phyloP scores from a whole-genome alignment of 2,329 filamentous ascomycete species.

The Pseudocercospora vitis region DNA sequence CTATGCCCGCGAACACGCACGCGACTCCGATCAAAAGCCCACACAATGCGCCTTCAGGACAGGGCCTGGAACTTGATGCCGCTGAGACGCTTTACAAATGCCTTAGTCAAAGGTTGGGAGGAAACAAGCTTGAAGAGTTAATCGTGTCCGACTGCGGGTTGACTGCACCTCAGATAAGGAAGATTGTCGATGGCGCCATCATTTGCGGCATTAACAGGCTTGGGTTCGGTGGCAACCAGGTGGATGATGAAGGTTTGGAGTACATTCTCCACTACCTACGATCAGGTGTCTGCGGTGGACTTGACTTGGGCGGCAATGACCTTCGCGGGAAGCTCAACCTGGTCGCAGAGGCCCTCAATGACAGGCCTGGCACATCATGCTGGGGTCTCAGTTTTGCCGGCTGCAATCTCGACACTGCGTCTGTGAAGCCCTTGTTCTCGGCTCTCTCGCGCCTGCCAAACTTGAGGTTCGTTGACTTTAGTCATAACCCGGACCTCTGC shows the following conservation, averaged over 20 bases:
- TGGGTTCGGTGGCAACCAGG: constrained; percentile 77
- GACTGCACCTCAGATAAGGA: constrained; percentile 67
- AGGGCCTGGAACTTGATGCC: constrained; percentile 48
- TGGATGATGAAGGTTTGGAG: constrained; percentile 70
- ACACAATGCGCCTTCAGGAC: constrained; percentile 32
- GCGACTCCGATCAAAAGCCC: constrained; percentile 26
- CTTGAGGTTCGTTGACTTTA: constrained; percentile 88
- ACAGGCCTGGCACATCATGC: constrained; percentile 53
- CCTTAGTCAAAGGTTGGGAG: constrained; percentile 73
- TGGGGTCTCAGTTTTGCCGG: constrained; percentile 84
- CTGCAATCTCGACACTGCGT: constrained; percentile 73
- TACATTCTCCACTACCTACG: constrained; percentile 76
- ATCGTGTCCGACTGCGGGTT: constrained; percentile 79
- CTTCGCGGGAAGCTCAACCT: constrained; percentile 49
- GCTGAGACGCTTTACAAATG: constrained; percentile 71
- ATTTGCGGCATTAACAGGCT: constrained; percentile 75
- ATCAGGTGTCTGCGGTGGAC: constrained; percentile 75
- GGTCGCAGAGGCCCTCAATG: constrained; percentile 53
- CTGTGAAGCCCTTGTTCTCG: constrained; percentile 73
- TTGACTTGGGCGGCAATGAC: constrained; percentile 87
- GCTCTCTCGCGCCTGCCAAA: constrained; percentile 67
- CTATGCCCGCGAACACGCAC: constrained; percentile 32
- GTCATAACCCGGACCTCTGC: constrained; percentile 77
- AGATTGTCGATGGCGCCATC: constrained; percentile 78
- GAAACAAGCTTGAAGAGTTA: constrained; percentile 74